Evolutionary conservation across 805 yeast species (phyloP).

Genomic region (Candida anglica): DNA sequence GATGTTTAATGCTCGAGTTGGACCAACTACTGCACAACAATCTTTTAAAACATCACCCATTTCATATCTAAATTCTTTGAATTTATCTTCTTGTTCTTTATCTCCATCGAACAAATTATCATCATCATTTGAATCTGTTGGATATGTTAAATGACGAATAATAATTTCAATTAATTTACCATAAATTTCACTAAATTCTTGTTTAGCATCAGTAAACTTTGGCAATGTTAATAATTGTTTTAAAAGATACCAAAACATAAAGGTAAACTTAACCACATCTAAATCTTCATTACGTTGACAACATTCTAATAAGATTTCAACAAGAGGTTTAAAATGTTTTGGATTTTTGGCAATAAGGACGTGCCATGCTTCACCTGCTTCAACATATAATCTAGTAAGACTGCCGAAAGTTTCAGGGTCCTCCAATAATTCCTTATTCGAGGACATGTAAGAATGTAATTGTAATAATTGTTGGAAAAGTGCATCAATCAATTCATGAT

Average conservation of each 20-base stretch:
- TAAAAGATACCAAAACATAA: slow-evolving; percentile 85
- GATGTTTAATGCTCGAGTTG: slow-evolving; percentile 61
- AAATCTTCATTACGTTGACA: slow-evolving; percentile 71
- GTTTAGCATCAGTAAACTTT: slow-evolving; percentile 51
- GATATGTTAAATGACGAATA: slow-evolving; percentile 71
- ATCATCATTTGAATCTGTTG: slow-evolving; percentile 31
- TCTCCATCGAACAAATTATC: slow-evolving; percentile 56
- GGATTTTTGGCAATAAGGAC: slow-evolving; percentile 76
- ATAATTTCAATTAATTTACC: slow-evolving; percentile 56
- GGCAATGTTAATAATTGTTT: slow-evolving; percentile 67
- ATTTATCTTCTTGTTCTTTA: slow-evolving; percentile 84
- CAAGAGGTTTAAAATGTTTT: slow-evolving; percentile 63
- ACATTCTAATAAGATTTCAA: slow-evolving; percentile 66
- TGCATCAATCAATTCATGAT: slow-evolving; percentile 56
- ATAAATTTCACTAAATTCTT: slow-evolving; percentile 51
- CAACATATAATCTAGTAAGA: slow-evolving; percentile 74
- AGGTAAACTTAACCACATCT: slow-evolving; percentile 86
- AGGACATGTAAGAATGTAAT: slow-evolving; percentile 46
- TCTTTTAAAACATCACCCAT: slow-evolving; percentile 98
- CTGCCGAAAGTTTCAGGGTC: slow-evolving; percentile 68
- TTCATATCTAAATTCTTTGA: slow-evolving; percentile 89
- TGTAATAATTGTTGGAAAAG: slow-evolving; percentile 66
- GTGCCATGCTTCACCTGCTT: slow-evolving; percentile 96
- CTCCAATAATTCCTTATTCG: slow-evolving; percentile 36
- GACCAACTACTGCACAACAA: slow-evolving; percentile 88